These are phyloP conservation scores for Pyracantha coccinea DNA, from an alignment of 331 rosid genomes.

Conservation along the genomic window DNA sequence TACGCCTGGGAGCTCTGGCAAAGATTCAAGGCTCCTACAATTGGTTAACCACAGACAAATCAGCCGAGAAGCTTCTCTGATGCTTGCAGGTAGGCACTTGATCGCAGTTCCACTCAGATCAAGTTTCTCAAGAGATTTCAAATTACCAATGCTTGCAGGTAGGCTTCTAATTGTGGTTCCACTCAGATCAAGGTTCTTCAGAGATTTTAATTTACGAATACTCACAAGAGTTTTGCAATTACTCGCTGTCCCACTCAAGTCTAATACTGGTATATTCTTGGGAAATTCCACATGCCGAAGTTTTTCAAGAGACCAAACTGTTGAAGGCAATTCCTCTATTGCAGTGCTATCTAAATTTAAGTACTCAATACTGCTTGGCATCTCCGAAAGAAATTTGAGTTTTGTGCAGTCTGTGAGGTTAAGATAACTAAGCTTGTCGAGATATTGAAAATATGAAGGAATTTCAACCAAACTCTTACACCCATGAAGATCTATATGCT, in stretches of 20 bases:
- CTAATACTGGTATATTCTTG: background rate
- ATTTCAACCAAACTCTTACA: background rate
- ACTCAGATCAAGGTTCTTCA: background rate
- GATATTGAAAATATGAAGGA: background rate
- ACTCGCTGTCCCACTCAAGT: background rate
- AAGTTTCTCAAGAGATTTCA: background rate
- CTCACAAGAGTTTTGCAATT: background rate
- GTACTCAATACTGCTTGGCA: background rate
- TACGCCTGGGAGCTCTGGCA: constrained; percentile 7
- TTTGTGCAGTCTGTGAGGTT: background rate
- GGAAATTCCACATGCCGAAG: background rate
- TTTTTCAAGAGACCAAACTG: background rate
- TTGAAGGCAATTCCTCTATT: background rate
- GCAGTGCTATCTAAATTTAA: background rate
- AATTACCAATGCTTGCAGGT: background rate
- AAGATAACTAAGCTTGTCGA: background rate
- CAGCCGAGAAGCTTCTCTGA: constrained; percentile 19
- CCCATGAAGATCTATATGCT: background rate
- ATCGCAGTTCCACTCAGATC: constrained; percentile 1
- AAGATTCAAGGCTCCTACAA: constrained; percentile 22
- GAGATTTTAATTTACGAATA: background rate
- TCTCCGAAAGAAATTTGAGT: background rate
- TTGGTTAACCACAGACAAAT: constrained; percentile 9
- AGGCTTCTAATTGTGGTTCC: constrained; percentile 1
- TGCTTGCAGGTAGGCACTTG: constrained; percentile 19